phyloP scores from a whole-genome alignment of 2,329 filamentous ascomycete genomes.

The Erysiphe neolycopersici region DNA sequence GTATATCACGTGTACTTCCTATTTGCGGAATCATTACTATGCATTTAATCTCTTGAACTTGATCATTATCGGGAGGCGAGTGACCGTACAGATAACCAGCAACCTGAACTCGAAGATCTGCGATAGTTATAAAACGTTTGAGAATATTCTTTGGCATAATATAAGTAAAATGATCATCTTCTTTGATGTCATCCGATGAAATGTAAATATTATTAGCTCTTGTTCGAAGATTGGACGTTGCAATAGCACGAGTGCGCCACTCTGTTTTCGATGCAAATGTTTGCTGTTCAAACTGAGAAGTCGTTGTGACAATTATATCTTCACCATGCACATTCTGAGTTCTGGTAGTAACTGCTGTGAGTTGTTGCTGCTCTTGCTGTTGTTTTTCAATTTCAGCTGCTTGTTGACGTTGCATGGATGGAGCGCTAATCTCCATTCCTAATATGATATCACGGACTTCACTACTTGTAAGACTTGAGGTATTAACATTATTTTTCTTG shows the following conservation, averaged over 20 bases:
- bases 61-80: slow-evolving; percentile 79
- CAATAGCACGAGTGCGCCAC: slow-evolving; percentile 91
- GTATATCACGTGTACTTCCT: slow-evolving; percentile 72
- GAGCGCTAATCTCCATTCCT: slow-evolving; percentile 97
- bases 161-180: slow-evolving; percentile 74
- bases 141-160: slow-evolving; percentile 98
- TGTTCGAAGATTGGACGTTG: slow-evolving; percentile 81
- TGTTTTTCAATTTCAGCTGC: slow-evolving; percentile 98
- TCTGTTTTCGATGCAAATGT: slow-evolving; percentile 97
- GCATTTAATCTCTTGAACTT: slow-evolving; percentile 88
- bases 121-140: slow-evolving; percentile 93
- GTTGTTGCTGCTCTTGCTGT: slow-evolving; percentile 81
- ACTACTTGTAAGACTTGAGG: slow-evolving; percentile 81
- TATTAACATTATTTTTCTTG: slow-evolving; percentile 99
- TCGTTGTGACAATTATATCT: slow-evolving; percentile 95
- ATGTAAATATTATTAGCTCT: slow-evolving; percentile 97
- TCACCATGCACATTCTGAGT: slow-evolving; percentile 93
- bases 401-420: slow-evolving; percentile 93
- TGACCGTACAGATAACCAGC: slow-evolving; percentile 86
- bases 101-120: slow-evolving; percentile 87
- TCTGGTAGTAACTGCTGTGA: slow-evolving; percentile 93
- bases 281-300: slow-evolving; percentile 91
- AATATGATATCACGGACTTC: slow-evolving; percentile 97
- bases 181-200: slow-evolving; percentile 75
- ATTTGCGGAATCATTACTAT: slow-evolving; percentile 97